phyloP scores from a whole-genome alignment of 345 rosid species.

The Camelina hispida region DNA sequence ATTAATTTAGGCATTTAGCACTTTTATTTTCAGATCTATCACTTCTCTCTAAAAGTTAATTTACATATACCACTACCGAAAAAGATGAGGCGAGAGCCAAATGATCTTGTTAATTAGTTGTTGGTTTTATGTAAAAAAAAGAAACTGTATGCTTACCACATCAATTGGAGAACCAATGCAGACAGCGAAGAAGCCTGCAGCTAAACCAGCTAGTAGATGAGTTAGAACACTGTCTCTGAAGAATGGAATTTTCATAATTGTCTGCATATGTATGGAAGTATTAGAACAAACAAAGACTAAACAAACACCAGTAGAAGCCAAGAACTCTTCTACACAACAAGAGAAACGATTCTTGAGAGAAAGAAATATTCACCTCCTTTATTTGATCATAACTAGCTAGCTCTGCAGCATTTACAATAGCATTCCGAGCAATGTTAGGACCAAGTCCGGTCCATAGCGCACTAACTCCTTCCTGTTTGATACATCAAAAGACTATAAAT shows the following conservation, averaged over 20 bases:
- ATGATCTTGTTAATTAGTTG: constrained; percentile 17
- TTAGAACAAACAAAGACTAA: constrained; percentile 46
- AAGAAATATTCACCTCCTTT: constrained; percentile 62
- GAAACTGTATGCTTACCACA: constrained; percentile 61
- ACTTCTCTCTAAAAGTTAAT: constrained; percentile 20
- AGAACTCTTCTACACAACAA: constrained; percentile 1
- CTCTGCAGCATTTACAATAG: constrained; percentile 97
- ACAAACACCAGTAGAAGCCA: constrained; percentile 35
- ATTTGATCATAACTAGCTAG: constrained; percentile 97
- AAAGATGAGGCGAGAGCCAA: constrained; percentile 20
- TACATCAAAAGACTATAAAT: constrained; percentile 12
- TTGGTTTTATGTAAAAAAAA: constrained; percentile 32
- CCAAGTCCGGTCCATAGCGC: constrained; percentile 99
- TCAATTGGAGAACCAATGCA: constrained; percentile 96
- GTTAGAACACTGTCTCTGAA: constrained; percentile 80
- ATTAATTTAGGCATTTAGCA: constrained; percentile 20
- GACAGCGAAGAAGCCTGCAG: constrained; percentile 95
- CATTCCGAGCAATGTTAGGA: constrained; percentile 93
- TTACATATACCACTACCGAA: constrained; percentile 23
- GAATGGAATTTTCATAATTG: constrained; percentile 93
- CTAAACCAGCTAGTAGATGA: constrained; percentile 87
- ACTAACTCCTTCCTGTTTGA: constrained; percentile 71
- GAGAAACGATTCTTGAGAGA: constrained; percentile 6
- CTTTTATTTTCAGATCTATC: constrained; percentile 26
- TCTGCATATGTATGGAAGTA: constrained; percentile 74